A percentile compares a stretch with the other conserved stretches of the same genome.
Evolutionary conservation across 1,139 yeast species (phyloP).

Genomic region (Wickerhamomyces sp.): DNA sequence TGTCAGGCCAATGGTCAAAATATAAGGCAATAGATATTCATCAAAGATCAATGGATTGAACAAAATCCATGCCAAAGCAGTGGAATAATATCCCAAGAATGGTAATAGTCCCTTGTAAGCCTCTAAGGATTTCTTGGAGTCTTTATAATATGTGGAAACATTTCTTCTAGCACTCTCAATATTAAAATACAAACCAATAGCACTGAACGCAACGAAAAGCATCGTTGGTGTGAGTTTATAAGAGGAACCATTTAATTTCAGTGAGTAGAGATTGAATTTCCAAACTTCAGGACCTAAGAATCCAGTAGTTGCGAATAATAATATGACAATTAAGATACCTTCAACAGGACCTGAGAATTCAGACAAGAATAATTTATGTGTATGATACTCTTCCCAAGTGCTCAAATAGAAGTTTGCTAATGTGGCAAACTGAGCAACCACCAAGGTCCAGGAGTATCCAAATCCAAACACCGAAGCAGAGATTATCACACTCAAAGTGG

Average conservation of each 20-base stretch:
- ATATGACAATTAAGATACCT: constrained; percentile 69
- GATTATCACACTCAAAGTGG: constrained; percentile 71
- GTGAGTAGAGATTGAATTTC: constrained; percentile 32
- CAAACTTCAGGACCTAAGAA: constrained; percentile 67
- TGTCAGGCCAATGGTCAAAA: constrained; percentile 66
- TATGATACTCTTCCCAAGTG: constrained; percentile 96
- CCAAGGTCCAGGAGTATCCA: constrained; percentile 62
- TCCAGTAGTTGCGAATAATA: constrained; percentile 58
- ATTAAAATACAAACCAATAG: constrained; percentile 61
- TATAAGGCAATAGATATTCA: constrained; percentile 51
- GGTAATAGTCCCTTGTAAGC: constrained; percentile 70
- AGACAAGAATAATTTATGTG: constrained; percentile 76
- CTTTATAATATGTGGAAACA: constrained; percentile 51
- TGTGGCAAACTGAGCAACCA: constrained; percentile 70
- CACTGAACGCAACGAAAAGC: constrained; percentile 46
- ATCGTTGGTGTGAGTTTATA: constrained; percentile 34
- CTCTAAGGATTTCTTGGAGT: constrained; percentile 30
- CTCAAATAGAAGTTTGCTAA: constrained; percentile 81
- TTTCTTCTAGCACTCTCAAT: constrained; percentile 68
- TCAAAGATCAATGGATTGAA: constrained; percentile 43
- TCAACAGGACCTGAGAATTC: constrained; percentile 93
- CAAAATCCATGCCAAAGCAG: constrained; percentile 45
- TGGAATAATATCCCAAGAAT: constrained; percentile 58
- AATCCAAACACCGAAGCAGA: constrained; percentile 70
- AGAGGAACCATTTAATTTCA: constrained; percentile 10